Base-by-base conservation (phyloP, 441 rosid genomes). In the Mallotus repandus region DNA sequence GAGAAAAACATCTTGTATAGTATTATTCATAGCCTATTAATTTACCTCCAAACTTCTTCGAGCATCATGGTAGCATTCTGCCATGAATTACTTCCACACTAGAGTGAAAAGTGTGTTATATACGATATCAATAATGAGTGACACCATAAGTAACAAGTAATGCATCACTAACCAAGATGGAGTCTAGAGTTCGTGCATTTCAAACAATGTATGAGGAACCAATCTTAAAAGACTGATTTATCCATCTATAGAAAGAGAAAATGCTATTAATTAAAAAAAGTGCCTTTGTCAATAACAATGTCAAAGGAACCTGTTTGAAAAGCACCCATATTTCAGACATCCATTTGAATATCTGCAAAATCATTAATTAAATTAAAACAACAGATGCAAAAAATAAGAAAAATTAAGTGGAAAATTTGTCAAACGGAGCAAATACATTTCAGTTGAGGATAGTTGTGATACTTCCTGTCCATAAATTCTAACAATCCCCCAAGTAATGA, bases 261-360 rank as follows among this genome's bases (percentile, higher is more conserved):
- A 45, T 3, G 6, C 2, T 19, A 35, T 2, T n/a, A 19, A 4
- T 29, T 14, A 11, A 25, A 60, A 6, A 32, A 53, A n/a, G 48
- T 68, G 89, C 98, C 98, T 84, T 93, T 91, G 75, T 93, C 98
- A 25, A 93, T 79, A 22, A 91, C 89, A 64, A 89, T 86, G 77
- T 86, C 90, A 77, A 89, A 93, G 66, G 91, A 91, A 86, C 68
- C 86, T 11, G 84, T 46, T 73, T 81, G 84, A 68, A 93, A 88
- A 32, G 63, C 80, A 59, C 74, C 84, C 97, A 91, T 93, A 77
- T 88, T 87, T 69, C 88, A 87, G 50, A 86, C 98, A 84, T 91
- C 98, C 94, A 93, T 87, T 77, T 72, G 68, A 81, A 88, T 68
- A 83, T 84, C 98, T 91, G 81, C 43, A 69, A 41, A 63, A 70